Conservation (phyloP, 441 rosid species). For the Adansonia grandidieri region DNA sequence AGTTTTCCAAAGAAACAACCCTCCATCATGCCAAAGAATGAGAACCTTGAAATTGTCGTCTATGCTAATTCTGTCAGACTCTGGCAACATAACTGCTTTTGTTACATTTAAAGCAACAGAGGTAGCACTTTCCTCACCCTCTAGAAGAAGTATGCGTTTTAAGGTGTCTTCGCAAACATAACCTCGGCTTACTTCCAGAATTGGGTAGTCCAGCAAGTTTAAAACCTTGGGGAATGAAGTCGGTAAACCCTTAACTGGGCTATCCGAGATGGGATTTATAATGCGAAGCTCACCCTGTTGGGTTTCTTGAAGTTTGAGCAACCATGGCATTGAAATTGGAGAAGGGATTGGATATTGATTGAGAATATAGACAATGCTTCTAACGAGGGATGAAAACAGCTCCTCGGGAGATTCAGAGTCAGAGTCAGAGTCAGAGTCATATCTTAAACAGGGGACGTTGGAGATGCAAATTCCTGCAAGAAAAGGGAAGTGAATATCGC, state of each 20-base stretch:
- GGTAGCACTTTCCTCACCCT: too few species aligned
- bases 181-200: background rate
- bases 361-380: background rate
- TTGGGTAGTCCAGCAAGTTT: background rate
- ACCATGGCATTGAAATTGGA: slow-evolving; percentile 4
- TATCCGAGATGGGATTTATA: slow-evolving; percentile 3
- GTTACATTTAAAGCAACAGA: background rate
- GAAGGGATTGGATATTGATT: slow-evolving; percentile 5
- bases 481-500: background rate
- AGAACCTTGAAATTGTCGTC: background rate
- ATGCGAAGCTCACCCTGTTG: background rate
- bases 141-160: too few species aligned
- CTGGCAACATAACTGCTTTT: slow-evolving; percentile 5
- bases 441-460: background rate
- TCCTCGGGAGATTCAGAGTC: background rate
- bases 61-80: background rate
- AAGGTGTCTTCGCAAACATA: background rate
- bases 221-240: background rate
- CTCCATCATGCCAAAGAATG: background rate
- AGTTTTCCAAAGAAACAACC: background rate
- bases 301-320: slow-evolving; percentile 12
- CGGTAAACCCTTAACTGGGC: background rate
- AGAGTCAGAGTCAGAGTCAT: too few species aligned
- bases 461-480: background rate
- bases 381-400: background rate